phyloP scores from a whole-genome alignment of 2,329 filamentous ascomycete genomes.

The Aspergillus puulaauensis region DNA sequence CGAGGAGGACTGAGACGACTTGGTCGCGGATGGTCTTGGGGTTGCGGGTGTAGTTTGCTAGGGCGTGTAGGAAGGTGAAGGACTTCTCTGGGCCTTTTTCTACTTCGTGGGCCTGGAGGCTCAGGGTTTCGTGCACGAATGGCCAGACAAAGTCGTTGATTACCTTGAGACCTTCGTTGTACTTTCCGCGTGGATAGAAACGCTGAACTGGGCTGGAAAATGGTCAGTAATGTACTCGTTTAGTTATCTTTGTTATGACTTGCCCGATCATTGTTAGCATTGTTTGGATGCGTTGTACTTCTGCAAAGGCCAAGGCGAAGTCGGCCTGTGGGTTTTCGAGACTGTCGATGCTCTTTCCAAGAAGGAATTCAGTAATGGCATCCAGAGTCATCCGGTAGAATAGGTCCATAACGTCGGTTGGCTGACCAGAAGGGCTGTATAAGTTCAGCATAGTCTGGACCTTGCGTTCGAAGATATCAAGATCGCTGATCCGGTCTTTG shows the following conservation, averaged over 20 bases:
- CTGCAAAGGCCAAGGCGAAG: slow-evolving; percentile 4
- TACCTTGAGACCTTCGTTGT: slow-evolving; percentile 1
- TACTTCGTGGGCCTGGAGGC: not conserved
- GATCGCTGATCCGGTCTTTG: slow-evolving; percentile 3
- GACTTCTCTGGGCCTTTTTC: not conserved
- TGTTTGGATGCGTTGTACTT: slow-evolving; percentile 4
- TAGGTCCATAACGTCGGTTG: slow-evolving; percentile 4
- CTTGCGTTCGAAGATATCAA: slow-evolving; percentile 8
- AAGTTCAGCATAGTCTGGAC: slow-evolving; percentile 4
- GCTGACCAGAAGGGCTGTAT: not conserved
- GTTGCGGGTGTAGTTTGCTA: slow-evolving; percentile 4
- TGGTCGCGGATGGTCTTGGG: slow-evolving; percentile 6
- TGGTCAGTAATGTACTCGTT: not conserved
- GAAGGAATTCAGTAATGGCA: slow-evolving; percentile 5
- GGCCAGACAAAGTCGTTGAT: slow-evolving; percentile 8
- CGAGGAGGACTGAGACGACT: not conserved
- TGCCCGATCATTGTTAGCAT: slow-evolving; percentile 7
- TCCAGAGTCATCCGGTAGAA: slow-evolving; percentile 10
- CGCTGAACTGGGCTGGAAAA: not conserved
- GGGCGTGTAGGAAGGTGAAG: slow-evolving; percentile 7
- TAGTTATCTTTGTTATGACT: not conserved
- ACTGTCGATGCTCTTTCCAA: slow-evolving; percentile 3
- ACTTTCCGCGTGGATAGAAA: slow-evolving; percentile 1
- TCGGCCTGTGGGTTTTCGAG: slow-evolving; percentile 6
- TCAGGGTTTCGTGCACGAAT: slow-evolving; percentile 1